phyloP scores from a whole-genome alignment of 345 rosid species.

The Hibiscus syriacus region DNA sequence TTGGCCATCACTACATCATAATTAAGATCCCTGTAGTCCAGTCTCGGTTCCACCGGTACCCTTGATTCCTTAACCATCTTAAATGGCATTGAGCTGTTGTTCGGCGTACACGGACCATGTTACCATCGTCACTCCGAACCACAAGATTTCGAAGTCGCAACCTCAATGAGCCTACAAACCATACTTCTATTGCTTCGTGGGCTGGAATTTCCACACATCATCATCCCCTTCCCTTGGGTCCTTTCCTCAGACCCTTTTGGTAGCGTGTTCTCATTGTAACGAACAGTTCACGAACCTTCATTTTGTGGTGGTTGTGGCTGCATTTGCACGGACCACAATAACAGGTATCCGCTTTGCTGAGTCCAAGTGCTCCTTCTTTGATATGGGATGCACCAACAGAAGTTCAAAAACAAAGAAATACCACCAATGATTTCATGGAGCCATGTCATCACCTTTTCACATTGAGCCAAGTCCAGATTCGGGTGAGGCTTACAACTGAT shows the following conservation, averaged over 20 bases:
- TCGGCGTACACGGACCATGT: conserved; percentile 12
- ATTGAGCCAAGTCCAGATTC: conserved; percentile 6
- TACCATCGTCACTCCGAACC: conserved; percentile 7
- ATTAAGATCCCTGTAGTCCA: not conserved
- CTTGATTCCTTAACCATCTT: not conserved
- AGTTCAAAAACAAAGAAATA: conserved; percentile 50
- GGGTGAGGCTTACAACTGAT: conserved; percentile 19
- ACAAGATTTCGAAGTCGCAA: not conserved
- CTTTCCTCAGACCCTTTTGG: conserved; percentile 33
- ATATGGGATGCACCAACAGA: conserved; percentile 27
- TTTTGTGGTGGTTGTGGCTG: not conserved
- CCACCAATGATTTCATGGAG: conserved; percentile 30
- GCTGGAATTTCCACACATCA: conserved; percentile 8
- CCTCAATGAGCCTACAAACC: not conserved
- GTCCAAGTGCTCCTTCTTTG: conserved; percentile 31
- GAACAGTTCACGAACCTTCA: not conserved
- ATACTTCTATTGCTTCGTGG: conserved; percentile 18
- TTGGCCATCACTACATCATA: not conserved
- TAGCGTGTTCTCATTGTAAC: conserved; percentile 3
- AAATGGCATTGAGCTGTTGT: not conserved
- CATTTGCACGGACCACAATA: conserved; percentile 35
- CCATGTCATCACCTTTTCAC: conserved; percentile 28
- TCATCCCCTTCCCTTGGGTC: conserved; percentile 15
- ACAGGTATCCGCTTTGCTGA: conserved; percentile 24
- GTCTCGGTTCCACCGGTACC: not conserved